phyloP scores from a whole-genome alignment of 768 basidiomycete species.

The Rhizopogon roseolus region DNA sequence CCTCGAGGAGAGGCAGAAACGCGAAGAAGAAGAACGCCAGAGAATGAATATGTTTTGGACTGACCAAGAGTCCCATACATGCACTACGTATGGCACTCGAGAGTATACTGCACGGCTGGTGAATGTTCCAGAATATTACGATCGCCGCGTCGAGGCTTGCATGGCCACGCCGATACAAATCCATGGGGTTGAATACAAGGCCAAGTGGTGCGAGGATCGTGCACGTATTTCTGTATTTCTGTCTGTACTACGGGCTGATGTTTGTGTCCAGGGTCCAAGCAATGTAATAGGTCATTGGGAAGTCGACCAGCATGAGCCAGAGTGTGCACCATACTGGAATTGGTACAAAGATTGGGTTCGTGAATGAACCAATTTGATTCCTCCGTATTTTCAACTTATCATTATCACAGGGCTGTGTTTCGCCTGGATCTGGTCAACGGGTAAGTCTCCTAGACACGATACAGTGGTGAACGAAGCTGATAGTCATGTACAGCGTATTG shows the following conservation, averaged over 20 bases:
- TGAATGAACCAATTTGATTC: not conserved
- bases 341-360: conserved; percentile 17
- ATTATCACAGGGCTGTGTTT: not conserved
- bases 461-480: not conserved
- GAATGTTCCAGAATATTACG: conserved; percentile 22
- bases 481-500: conserved; percentile 16
- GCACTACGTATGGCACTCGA: conserved; percentile 21
- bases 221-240: conserved; percentile 5
- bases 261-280: conserved; percentile 8
- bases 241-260: not conserved
- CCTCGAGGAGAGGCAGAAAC: conserved; percentile 12
- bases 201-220: conserved; percentile 17
- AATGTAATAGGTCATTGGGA: conserved; percentile 22
- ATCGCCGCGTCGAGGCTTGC: conserved; percentile 17
- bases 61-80: conserved; percentile 13
- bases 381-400: not conserved
- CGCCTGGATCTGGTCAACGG: not conserved
- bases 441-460: not conserved
- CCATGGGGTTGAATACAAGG: conserved; percentile 14
- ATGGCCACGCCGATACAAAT: conserved; percentile 16
- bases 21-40: conserved; percentile 15
- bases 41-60: conserved; percentile 20
- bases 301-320: conserved; percentile 20
- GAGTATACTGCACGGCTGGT: conserved; percentile 24
- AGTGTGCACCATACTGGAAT: conserved; percentile 20